Conservation (phyloP, 495 filamentous ascomycete species). For the Penicillium manginii region DNA sequence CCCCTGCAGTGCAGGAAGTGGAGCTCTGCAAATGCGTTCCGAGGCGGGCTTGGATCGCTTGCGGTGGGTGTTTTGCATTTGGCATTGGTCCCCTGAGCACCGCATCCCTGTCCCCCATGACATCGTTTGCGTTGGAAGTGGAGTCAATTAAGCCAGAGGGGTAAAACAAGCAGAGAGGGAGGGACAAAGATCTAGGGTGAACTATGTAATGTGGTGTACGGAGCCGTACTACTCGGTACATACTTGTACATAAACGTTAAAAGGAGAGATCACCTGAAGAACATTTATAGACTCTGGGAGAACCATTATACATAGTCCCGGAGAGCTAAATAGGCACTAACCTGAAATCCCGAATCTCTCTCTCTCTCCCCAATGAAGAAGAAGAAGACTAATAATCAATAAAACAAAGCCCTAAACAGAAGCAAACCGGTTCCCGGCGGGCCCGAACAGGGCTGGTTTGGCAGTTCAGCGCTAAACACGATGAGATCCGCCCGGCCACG, state of each 20-base stretch:
- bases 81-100: constrained; percentile 20
- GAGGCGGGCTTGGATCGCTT: constrained; percentile 23
- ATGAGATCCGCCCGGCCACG: constrained; percentile 40
- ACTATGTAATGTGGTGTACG: not conserved
- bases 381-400: constrained; percentile 4
- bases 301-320: no score
- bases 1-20: constrained; percentile 32
- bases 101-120: constrained; percentile 14
- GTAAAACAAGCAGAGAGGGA: constrained; percentile 6
- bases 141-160: constrained; percentile 1
- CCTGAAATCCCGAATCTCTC: no score
- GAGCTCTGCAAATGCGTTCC: constrained; percentile 29
- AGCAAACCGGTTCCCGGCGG: constrained; percentile 21
- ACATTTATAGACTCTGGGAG: not conserved
- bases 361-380: not conserved
- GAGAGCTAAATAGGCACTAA: no score
- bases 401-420: constrained; percentile 11
- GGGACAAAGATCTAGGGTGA: not conserved
- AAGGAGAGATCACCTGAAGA: constrained; percentile 8
- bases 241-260: no score
- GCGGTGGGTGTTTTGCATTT: constrained; percentile 20
- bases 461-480: constrained; percentile 35
- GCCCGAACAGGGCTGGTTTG: constrained; percentile 18
- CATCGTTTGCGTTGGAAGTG: constrained; percentile 12
- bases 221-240: no score